Percentiles rank a stretch among this genome's conserved stretches.
These are phyloP conservation scores for Fusarium luffae DNA, from an alignment of 2,329 filamentous ascomycete genomes.

Conservation along the genomic window DNA sequence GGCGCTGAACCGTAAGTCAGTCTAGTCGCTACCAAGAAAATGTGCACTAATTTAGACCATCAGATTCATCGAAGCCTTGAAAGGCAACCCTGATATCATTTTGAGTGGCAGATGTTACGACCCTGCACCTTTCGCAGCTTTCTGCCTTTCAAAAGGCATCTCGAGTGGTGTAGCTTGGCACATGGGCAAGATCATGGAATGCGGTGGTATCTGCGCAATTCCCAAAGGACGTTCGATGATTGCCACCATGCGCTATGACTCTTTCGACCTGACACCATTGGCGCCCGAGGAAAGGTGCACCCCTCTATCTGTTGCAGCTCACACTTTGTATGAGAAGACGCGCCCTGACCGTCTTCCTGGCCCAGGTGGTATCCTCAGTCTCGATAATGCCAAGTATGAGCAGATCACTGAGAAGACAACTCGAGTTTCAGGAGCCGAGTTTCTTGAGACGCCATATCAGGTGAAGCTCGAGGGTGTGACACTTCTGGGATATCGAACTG, in stretches of 20 bases:
- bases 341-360: conserved; percentile 61
- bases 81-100: conserved; percentile 45
- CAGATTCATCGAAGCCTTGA: conserved; percentile 39
- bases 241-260: conserved; percentile 54
- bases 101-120: conserved; percentile 53
- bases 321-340: conserved; percentile 65
- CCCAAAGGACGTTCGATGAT: conserved; percentile 58
- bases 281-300: conserved; percentile 56
- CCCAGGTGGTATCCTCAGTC: conserved; percentile 59
- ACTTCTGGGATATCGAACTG: conserved; percentile 56
- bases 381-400: conserved; percentile 56
- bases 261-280: conserved; percentile 60
- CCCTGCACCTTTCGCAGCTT: conserved; percentile 54
- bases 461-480: conserved; percentile 62
- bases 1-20: conserved; percentile 39
- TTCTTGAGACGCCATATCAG: conserved; percentile 53
- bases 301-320: conserved; percentile 60
- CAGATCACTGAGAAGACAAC: conserved; percentile 50
- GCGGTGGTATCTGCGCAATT: conserved; percentile 58
- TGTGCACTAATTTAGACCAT: neutral
- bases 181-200: conserved; percentile 67
- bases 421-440: conserved; percentile 54
- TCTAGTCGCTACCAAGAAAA: neutral
- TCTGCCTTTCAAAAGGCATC: conserved; percentile 48
- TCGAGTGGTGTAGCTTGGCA: conserved; percentile 54